Evolutionary conservation across 345 rosid genomes (phyloP), one percentile per base, ranked within the genome.

Genomic region (Citrus cavaleriei): DNA sequence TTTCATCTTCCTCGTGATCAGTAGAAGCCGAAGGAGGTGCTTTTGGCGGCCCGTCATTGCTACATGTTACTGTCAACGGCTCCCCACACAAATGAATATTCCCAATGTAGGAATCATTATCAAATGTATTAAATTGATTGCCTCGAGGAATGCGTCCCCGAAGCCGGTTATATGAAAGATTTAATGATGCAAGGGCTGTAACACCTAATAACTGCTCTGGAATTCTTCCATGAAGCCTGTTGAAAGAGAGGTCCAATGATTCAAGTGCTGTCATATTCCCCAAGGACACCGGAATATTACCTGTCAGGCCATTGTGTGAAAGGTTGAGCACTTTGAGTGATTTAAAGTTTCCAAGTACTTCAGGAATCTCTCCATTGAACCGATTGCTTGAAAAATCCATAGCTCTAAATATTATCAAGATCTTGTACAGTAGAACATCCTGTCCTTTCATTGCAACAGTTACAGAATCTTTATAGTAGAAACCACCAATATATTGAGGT

Each of bases 141-240:
- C 49, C 49, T 42, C 6, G 55, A 67, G 85, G 85, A 4, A 83
- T 59, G 21, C 5, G 67, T 25, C 84, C 84, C 0, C 8, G 57
- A 37, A 84, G 75, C 6, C 14, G 70, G 32, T 61, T 61, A 14
- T 61, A 10, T 1, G 32, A 24, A 9, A 61, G 32, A 25, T 61
- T 61, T 10, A 61, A 12, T 1, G 21, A 27, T 61, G 30, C 30
- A 10, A 61, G 32, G 14, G 14, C 10, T 25, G 65, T 10, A 61
- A 61, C n/a, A 3, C 7, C 14, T 61, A 9, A 3, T 5, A 61
- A 61, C 6, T 61, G 64, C 32, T 61, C 65, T 9, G 65, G 65
- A 61, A 61, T 61, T 6, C 2, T 61, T 61, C 32, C 30, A 4
- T 25, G 32, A 25, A 61, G 65, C 30, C 25, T 25, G 18, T 61